Percentiles rank a stretch among this genome's conserved stretches.
Evolutionary conservation across 169 alveolate genomes (phyloP).

Genomic region (Blepharisma undulans): DNA sequence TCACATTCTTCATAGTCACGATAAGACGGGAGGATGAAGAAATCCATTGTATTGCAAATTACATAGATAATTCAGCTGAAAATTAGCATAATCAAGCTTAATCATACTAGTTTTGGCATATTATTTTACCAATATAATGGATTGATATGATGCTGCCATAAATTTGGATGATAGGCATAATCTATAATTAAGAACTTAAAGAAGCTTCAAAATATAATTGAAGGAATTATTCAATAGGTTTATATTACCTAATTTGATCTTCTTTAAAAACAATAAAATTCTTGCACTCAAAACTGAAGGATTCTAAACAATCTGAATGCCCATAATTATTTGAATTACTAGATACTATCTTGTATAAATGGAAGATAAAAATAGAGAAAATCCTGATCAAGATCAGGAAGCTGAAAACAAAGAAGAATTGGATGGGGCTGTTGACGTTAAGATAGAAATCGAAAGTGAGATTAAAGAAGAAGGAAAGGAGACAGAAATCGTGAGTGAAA

Average conservation of each 20-base stretch:
- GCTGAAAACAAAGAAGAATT: neutral
- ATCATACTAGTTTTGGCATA: neutral
- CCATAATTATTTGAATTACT: neutral
- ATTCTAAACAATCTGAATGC: neutral
- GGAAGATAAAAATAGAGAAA: neutral
- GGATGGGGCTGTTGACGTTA: neutral
- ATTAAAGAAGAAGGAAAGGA: neutral
- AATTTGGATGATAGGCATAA: too few species aligned
- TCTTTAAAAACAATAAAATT: too few species aligned
- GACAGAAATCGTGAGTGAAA: neutral
- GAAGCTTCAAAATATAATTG: too few species aligned
- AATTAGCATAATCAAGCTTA: neutral
- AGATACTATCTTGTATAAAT: neutral
- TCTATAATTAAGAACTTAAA: too few species aligned
- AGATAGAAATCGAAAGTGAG: neutral
- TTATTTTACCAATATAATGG: too few species aligned
- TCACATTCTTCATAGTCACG: neutral
- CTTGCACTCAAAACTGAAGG: too few species aligned
- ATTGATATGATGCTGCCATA: too few species aligned
- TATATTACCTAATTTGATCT: too few species aligned
- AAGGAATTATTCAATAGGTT: too few species aligned
- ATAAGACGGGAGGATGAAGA: neutral
- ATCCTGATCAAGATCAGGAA: neutral
- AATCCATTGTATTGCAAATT: neutral
- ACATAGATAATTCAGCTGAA: neutral